phyloP scores from a whole-genome alignment of 202 grass and related monocot species.

The Setaria italica region DNA sequence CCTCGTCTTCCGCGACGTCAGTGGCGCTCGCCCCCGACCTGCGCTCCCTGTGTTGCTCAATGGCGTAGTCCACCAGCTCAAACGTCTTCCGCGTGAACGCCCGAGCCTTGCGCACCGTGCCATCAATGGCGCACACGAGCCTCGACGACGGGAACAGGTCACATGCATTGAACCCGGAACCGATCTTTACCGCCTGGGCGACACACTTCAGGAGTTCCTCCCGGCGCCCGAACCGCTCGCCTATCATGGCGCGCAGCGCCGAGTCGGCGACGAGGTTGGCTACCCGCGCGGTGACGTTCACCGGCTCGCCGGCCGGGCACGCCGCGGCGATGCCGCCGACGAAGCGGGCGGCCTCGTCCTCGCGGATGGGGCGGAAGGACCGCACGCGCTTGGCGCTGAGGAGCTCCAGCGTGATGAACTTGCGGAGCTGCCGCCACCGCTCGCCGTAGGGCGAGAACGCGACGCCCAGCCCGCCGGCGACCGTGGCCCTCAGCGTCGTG shows the following conservation, averaged over 20 bases:
- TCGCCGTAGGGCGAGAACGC: neutral
- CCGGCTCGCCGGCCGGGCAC: neutral
- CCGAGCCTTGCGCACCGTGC: neutral
- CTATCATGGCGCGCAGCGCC: slow-evolving; percentile 20
- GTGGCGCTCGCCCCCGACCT: no score
- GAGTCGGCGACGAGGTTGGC: neutral
- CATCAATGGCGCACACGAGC: neutral
- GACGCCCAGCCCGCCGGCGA: neutral
- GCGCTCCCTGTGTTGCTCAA: slow-evolving; percentile 29
- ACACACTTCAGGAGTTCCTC: slow-evolving; percentile 18
- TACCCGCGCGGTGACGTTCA: slow-evolving; percentile 4
- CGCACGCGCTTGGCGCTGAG: slow-evolving; percentile 44
- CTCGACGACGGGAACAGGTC: slow-evolving; percentile 49
- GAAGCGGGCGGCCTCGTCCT: slow-evolving; percentile 50
- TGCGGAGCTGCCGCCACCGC: slow-evolving; percentile 23
- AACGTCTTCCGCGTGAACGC: neutral
- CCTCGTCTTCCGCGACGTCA: neutral
- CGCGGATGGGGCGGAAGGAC: slow-evolving; percentile 46
- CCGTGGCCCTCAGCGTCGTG: neutral
- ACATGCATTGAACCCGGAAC: neutral
- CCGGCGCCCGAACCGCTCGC: slow-evolving; percentile 36
- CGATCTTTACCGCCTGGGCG: neutral
- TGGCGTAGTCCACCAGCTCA: slow-evolving; percentile 11
- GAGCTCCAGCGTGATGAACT: slow-evolving; percentile 22
- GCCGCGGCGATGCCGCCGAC: slow-evolving; percentile 40